These are phyloP conservation scores for Rubia peregrina DNA, from an alignment of 305 asterid genomes.

Conservation along the genomic window DNA sequence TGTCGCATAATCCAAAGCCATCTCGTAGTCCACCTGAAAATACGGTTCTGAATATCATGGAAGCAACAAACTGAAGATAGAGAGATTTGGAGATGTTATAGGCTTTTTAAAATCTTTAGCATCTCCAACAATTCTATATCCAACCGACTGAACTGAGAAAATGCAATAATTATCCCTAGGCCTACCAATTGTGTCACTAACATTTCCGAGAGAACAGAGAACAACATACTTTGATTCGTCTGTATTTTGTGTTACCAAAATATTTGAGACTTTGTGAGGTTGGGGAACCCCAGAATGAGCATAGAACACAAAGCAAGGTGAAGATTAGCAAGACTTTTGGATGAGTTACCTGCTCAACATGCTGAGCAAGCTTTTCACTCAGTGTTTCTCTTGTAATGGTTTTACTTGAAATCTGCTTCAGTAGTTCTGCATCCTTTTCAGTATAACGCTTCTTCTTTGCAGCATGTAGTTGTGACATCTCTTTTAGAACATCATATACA, in stretches of 20 bases:
- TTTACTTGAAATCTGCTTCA: slow-evolving; percentile 51
- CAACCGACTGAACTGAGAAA: background rate
- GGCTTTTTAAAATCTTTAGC: background rate
- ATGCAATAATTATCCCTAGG: background rate
- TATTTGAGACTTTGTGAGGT: background rate
- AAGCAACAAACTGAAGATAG: background rate
- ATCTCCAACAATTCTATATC: background rate
- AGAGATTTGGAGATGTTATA: background rate
- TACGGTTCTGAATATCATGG: background rate
- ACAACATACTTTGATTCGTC: background rate
- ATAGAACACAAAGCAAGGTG: background rate
- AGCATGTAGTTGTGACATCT: slow-evolving; percentile 45
- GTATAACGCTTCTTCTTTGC: slow-evolving; percentile 54
- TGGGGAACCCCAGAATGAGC: background rate
- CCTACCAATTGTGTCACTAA: background rate
- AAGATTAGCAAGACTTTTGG: background rate
- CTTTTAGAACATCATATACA: slow-evolving; percentile 57
- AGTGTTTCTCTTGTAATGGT: slow-evolving; percentile 48
- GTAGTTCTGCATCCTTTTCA: slow-evolving; percentile 52
- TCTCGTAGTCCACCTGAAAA: slow-evolving; percentile 85
- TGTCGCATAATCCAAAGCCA: slow-evolving; percentile 88
- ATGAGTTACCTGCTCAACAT: slow-evolving; percentile 62
- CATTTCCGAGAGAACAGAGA: background rate
- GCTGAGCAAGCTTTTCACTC: slow-evolving; percentile 75
- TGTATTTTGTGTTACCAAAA: background rate